Evolutionary conservation across 2,329 filamentous ascomycete species (phyloP).

Genomic region (Septoria petroselini): DNA sequence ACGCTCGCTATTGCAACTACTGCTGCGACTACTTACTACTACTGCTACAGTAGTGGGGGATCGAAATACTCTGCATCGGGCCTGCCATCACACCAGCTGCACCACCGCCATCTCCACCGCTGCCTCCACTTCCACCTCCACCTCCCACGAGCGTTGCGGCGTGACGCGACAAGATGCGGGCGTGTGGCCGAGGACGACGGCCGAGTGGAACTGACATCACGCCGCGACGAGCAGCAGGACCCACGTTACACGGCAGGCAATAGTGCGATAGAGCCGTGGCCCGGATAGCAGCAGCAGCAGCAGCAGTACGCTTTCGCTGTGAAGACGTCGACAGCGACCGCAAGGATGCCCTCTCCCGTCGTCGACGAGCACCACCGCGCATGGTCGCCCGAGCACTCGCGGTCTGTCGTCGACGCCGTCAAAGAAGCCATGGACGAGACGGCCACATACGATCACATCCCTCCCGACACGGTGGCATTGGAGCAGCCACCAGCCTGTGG

Average conservation of each 20-base stretch:
- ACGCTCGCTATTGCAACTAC: too few relatives aligned
- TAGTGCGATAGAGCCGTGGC: too few relatives aligned
- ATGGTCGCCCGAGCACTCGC: slow-evolving; percentile 24
- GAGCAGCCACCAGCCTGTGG: slow-evolving; percentile 9
- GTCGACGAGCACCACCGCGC: slow-evolving; percentile 19
- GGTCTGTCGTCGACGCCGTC: slow-evolving; percentile 30
- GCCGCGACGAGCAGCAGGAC: slow-evolving; percentile 2
- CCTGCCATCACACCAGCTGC: too few relatives aligned
- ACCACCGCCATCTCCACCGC: too few relatives aligned
- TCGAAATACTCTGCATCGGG: too few relatives aligned
- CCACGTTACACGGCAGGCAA: slow-evolving; percentile 16
- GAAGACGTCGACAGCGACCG: too few relatives aligned
- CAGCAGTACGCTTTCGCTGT: too few relatives aligned
- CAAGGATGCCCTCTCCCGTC: slow-evolving; percentile 13
- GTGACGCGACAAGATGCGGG: slow-evolving; percentile 11
- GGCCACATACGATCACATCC: slow-evolving; percentile 1
- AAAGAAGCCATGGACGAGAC: slow-evolving; percentile 30
- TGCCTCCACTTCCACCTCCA: background rate
- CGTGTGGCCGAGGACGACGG: slow-evolving; percentile 11
- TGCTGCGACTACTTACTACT: too few relatives aligned
- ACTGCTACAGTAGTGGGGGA: too few relatives aligned
- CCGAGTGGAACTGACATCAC: slow-evolving; percentile 17
- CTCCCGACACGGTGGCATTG: too few relatives aligned
- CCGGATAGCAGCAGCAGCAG: slow-evolving; percentile 7
- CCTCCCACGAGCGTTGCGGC: background rate